A percentile compares a stretch with the other conserved stretches of the same genome.
These are phyloP conservation scores for Pythium aristosporum DNA, from an alignment of 352 stramenopile genomes.

Conservation along the genomic window DNA sequence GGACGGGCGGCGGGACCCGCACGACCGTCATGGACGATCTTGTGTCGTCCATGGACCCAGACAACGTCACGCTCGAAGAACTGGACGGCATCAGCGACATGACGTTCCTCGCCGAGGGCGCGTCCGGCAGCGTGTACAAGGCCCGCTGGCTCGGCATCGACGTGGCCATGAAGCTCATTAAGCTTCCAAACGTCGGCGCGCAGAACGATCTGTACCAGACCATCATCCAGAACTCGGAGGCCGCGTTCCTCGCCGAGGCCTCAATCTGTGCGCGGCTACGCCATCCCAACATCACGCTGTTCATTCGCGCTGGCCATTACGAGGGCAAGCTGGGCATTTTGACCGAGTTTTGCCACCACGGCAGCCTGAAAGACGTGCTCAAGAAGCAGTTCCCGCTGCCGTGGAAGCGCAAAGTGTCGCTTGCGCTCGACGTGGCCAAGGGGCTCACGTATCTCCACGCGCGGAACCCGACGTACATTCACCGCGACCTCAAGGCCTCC, in stretches of 20 bases:
- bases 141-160: constrained; percentile 72
- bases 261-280: constrained; percentile 57
- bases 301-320: constrained; percentile 62
- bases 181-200: constrained; percentile 48
- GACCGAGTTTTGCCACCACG: constrained; percentile 64
- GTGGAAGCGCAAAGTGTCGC: constrained; percentile 58
- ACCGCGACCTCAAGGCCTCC: constrained; percentile 69
- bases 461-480: constrained; percentile 72
- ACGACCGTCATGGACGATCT: constrained; percentile 35
- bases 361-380: constrained; percentile 72
- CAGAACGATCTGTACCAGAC: constrained; percentile 63
- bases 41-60: constrained; percentile 42
- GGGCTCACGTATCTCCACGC: constrained; percentile 71
- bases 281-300: constrained; percentile 72
- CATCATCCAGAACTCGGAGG: constrained; percentile 68
- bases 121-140: constrained; percentile 61
- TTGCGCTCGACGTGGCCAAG: constrained; percentile 61
- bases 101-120: constrained; percentile 58
- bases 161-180: constrained; percentile 74
- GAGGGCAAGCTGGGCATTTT: constrained; percentile 68
- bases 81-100: constrained; percentile 58
- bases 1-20: constrained; percentile 29
- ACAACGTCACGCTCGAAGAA: constrained; percentile 52
- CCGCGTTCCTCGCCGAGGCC: constrained; percentile 63
- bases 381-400: constrained; percentile 53